A percentile compares a stretch with the other conserved stretches of the same genome.
Evolutionary conservation across 2,329 filamentous ascomycete genomes (phyloP).

Genomic region (Aurifilum marmelostoma): DNA sequence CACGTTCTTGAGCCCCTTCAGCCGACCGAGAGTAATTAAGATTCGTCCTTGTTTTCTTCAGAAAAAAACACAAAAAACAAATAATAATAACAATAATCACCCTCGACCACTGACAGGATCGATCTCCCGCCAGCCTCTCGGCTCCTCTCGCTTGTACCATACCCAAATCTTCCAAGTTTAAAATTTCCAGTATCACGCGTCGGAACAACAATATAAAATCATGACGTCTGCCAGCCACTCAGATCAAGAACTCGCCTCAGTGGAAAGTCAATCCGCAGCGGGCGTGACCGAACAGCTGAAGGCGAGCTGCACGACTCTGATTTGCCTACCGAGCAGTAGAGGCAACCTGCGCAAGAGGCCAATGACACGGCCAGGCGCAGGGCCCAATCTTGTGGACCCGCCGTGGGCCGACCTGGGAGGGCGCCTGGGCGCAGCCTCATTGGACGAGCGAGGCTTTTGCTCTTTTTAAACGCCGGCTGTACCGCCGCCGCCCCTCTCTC

Average conservation of each 20-base stretch:
- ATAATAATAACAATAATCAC: too few relatives aligned
- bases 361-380: conserved; percentile 24
- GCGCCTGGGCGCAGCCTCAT: conserved; percentile 19
- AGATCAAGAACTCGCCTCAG: not conserved
- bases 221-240: conserved; percentile 11
- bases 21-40: not conserved
- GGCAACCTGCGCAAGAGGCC: conserved; percentile 22
- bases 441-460: conserved; percentile 13
- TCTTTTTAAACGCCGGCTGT: conserved; percentile 3
- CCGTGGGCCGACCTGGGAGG: conserved; percentile 11
- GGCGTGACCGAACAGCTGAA: conserved; percentile 11
- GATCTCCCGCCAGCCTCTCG: not conserved
- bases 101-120: not conserved
- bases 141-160: too few relatives aligned
- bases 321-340: conserved; percentile 10
- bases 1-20: not conserved
- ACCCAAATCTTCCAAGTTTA: not conserved
- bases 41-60: not conserved
- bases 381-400: conserved; percentile 28
- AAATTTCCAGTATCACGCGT: too few relatives aligned
- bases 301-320: conserved; percentile 22
- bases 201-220: too few relatives aligned
- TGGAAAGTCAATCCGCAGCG: not conserved
- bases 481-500: not conserved
- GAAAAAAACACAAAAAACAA: not conserved